These are phyloP conservation scores for Diaporthe sp. DNA, from an alignment of 2,329 filamentous ascomycete genomes.

Conservation along the genomic window DNA sequence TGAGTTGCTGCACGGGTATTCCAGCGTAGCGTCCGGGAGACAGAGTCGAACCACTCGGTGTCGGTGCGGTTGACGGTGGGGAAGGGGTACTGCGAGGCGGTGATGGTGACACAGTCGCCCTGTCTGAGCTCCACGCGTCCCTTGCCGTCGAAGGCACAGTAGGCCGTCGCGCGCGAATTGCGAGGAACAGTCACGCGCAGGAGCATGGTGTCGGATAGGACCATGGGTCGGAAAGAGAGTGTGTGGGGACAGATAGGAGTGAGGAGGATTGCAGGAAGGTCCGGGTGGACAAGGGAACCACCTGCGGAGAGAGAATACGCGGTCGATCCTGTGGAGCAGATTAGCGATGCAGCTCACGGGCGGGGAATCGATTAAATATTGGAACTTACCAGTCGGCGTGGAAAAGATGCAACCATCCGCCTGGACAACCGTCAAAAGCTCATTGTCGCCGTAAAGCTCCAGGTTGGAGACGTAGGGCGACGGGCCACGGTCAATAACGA, in stretches of 20 bases:
- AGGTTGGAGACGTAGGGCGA: constrained; percentile 97
- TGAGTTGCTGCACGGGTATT: constrained; percentile 93
- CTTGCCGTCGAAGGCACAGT: constrained; percentile 98
- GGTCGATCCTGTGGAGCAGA: constrained; percentile 73
- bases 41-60: constrained; percentile 97
- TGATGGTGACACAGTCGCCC: constrained; percentile 96
- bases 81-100: constrained; percentile 96
- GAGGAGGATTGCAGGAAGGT: constrained; percentile 95
- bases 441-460: constrained; percentile 95
- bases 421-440: constrained; percentile 94
- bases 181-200: constrained; percentile 89
- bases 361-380: not conserved
- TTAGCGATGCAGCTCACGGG: constrained; percentile 30
- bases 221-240: constrained; percentile 96
- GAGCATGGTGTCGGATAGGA: constrained; percentile 93
- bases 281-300: constrained; percentile 94
- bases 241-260: constrained; percentile 99
- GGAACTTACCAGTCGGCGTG: constrained; percentile 80
- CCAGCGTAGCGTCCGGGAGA: constrained; percentile 92
- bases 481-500: constrained; percentile 97
- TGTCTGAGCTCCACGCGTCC: constrained; percentile 92
- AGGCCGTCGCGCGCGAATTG: constrained; percentile 90
- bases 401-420: constrained; percentile 98
- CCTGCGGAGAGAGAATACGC: constrained; percentile 97
- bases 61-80: constrained; percentile 92